Evolutionary conservation across 176 grass and related monocot genomes (phyloP).

Genomic region (Alopecurus myosuroides): DNA sequence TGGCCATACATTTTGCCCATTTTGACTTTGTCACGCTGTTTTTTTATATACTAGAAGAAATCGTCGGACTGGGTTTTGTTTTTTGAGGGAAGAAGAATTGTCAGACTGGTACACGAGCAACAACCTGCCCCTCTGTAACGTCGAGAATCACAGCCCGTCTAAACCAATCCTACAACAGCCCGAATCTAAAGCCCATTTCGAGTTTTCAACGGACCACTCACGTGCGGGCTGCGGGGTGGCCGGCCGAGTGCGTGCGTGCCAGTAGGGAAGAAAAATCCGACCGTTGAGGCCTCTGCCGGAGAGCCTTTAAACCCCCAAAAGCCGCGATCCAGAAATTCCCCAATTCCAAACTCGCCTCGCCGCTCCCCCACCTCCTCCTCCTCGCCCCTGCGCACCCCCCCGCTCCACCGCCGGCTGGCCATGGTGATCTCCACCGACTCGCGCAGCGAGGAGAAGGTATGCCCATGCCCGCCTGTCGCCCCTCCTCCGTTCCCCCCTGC

Average conservation of each 20-base stretch:
- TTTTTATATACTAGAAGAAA: too few relatives aligned
- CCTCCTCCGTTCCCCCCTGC: background rate
- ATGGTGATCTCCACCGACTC: slow-evolving; percentile 74
- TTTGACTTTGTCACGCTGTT: too few relatives aligned
- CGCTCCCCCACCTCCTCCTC: background rate
- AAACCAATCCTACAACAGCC: background rate
- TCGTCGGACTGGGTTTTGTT: too few relatives aligned
- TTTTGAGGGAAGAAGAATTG: too few relatives aligned
- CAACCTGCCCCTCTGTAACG: too few relatives aligned
- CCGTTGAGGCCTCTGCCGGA: slow-evolving; percentile 43
- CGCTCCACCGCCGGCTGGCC: background rate
- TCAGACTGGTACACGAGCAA: too few relatives aligned
- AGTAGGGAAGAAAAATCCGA: slow-evolving; percentile 31
- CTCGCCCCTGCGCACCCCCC: background rate
- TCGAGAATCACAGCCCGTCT: too few relatives aligned
- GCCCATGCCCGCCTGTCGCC: background rate
- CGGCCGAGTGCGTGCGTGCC: background rate
- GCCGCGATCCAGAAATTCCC: background rate
- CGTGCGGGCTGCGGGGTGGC: too few relatives aligned
- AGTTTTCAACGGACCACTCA: background rate
- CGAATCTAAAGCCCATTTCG: background rate
- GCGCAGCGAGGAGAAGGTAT: slow-evolving; percentile 59
- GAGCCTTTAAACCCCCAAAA: slow-evolving; percentile 15
- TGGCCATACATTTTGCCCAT: too few relatives aligned
- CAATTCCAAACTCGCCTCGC: slow-evolving; percentile 8